phyloP scores from a whole-genome alignment of 768 basidiomycete genomes.

The Psilocybe cyanescens region DNA sequence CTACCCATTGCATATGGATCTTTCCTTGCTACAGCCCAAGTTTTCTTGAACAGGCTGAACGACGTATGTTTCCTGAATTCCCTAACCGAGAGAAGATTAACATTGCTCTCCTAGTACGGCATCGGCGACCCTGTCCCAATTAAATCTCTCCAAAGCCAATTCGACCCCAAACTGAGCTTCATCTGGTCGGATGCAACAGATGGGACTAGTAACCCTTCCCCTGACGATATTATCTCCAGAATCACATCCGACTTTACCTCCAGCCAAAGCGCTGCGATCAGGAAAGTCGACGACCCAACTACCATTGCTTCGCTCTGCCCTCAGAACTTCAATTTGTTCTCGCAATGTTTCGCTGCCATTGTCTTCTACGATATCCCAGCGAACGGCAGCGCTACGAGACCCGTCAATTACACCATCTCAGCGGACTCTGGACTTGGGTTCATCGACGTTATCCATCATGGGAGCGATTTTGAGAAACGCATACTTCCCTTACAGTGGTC shows the following conservation, averaged over 20 bases:
- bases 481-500: slow-evolving; percentile 80
- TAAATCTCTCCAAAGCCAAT: slow-evolving; percentile 47
- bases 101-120: slow-evolving; percentile 50
- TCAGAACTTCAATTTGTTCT: slow-evolving; percentile 74
- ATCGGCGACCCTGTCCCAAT: slow-evolving; percentile 60
- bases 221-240: slow-evolving; percentile 61
- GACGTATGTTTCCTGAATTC: slow-evolving; percentile 46
- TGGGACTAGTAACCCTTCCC: slow-evolving; percentile 56
- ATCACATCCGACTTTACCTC: slow-evolving; percentile 59
- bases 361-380: slow-evolving; percentile 63
- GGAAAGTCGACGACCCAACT: slow-evolving; percentile 46
- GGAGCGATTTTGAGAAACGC: slow-evolving; percentile 68
- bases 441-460: slow-evolving; percentile 68
- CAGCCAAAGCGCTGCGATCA: slow-evolving; percentile 50
- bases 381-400: slow-evolving; percentile 30
- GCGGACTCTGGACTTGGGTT: slow-evolving; percentile 70
- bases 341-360: slow-evolving; percentile 73
- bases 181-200: slow-evolving; percentile 75
- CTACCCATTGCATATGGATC: slow-evolving; percentile 69
- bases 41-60: slow-evolving; percentile 61
- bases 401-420: slow-evolving; percentile 71
- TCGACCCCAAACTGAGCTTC: slow-evolving; percentile 55
- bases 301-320: slow-evolving; percentile 65
- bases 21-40: slow-evolving; percentile 68
- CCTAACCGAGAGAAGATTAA: neutral